Base-by-base conservation (phyloP, 495 filamentous ascomycete species). In the Penicillium crystallinum region DNA sequence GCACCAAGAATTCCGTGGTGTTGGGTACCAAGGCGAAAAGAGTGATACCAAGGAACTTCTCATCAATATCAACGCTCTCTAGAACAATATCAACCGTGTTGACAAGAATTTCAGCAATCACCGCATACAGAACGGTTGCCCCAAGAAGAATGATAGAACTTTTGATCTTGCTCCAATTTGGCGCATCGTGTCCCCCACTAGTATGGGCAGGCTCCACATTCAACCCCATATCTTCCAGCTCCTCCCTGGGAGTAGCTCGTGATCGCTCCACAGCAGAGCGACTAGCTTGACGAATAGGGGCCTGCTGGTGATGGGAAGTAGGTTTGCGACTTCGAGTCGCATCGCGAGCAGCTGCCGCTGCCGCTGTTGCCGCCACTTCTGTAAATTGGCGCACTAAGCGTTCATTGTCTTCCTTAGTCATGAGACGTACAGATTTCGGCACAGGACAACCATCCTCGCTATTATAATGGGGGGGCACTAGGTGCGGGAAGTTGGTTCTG, bases 41-140 rank as follows among this genome's bases (percentile, higher is more conserved):
- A 29, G 95, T 97, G 54, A 99, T 95, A 37, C 93, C 93, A 44
- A 99, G 78, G 70, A 99, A 99, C 65, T 99, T 99, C 63, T 97
- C 91, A 62, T 97, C 91, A 61, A 99, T 88, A 38, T 91, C 85
- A 33, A 93, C 84, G 63, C 86, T 88, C 52, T 90, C 82, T 39
- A 99, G 70, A 6, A 99, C 95, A 10, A 92, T 87, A 63, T 99
- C 93, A 8, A 99, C 93, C 0, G 91, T 97, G 64, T 95, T 85
- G 38, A 99, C 93, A 17, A 99, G 74, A 33, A 99, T 97, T 71
- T 99, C 93, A 17, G 93, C 93, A 60, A 99, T 93, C 46, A 97
- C 72, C 18, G 93, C 95, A 64, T 99, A 99, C 46, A 95, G 82
- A 15, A 99, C 54, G 0, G 93, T 99, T 25, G 93, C 93, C 7